These are phyloP conservation scores for Pythium phragmiticola DNA, from an alignment of 352 stramenopile species.

Conservation along the genomic window DNA sequence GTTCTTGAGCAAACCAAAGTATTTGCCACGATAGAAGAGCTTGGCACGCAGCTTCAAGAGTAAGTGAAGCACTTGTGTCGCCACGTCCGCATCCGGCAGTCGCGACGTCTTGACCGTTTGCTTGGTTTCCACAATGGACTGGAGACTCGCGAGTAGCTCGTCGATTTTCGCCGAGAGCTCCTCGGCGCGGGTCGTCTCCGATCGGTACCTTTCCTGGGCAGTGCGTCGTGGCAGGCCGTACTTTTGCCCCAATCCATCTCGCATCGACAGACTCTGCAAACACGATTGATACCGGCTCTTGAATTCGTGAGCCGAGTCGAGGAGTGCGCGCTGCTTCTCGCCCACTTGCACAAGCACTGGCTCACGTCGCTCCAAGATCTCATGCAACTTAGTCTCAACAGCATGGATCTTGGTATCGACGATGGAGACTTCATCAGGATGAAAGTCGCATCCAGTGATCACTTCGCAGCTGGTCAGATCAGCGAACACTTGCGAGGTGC, in stretches of 20 bases:
- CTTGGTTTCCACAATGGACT: constrained; percentile 33
- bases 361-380: constrained; percentile 36
- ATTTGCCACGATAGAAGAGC: constrained; percentile 56
- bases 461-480: constrained; percentile 60
- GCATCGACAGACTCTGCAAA: constrained; percentile 81
- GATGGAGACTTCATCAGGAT: constrained; percentile 62
- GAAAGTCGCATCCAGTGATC: constrained; percentile 83
- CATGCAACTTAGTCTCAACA: constrained; percentile 40
- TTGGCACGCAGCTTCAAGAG: constrained; percentile 59
- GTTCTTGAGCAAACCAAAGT: constrained; percentile 62
- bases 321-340: constrained; percentile 29
- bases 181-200: constrained; percentile 80
- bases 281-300: constrained; percentile 68
- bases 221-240: constrained; percentile 82
- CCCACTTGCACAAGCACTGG: constrained; percentile 38
- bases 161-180: constrained; percentile 63
- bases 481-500: constrained; percentile 53
- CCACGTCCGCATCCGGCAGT: constrained; percentile 7
- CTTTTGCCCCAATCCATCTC: constrained; percentile 88
- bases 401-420: constrained; percentile 40
- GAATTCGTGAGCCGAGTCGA: constrained; percentile 50
- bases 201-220: constrained; percentile 83
- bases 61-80: constrained; percentile 35
- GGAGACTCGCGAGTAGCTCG: constrained; percentile 52
- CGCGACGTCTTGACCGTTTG: constrained; percentile 9